Base-by-base conservation (phyloP, 305 asterid genomes). In the Fraxinus albicans region DNA sequence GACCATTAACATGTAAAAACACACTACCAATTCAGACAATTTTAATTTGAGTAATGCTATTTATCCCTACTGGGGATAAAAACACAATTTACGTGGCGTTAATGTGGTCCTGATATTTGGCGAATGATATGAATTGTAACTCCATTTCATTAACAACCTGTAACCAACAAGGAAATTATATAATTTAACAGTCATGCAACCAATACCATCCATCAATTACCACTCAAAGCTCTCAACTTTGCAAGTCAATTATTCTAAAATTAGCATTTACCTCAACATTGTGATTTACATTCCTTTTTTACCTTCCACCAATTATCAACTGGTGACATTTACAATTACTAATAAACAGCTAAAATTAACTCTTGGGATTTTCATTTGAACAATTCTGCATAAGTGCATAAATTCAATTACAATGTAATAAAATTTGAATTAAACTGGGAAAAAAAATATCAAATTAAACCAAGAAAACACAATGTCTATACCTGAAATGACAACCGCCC, bases 401-500 rank as follows among this genome's bases (percentile, higher is more conserved):
- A 9, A 9, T 6, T 67, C 9, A 5, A 25, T 67, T 27, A 34
- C 74, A 67, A 27, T 27, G 36, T 27, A 12, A 38, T 27, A 27
- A 6, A 67, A 10, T 25, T 2, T 17, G 31, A 27, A 8, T 3
- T 65, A 9, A 65, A 65, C 13, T 12, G 17, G 27, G 9, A 65
- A 25, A 8, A 33, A 65, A 21, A 65, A 67, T 53, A 17, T 67
- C 15, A 9, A 25, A 21, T 8, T 58, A 19, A 58, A n/a, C 29
- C 69, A 58, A 76, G 74, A 82, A 81, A 82, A 55, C 81, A 83
- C 58, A 53, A 74, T 21, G 33, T 34, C 31, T 86, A 9, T 84
- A 96, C 99, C 98, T 10, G 97, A 90, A 86, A 96, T 96, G 73
- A 94, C 97, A 55, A 89, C 35, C 34, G 98, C 98, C 99, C 97